Evolutionary conservation across 139 green algal species (phyloP), one percentile per base, ranked within the genome.

Genomic region (Chlorella sp.): DNA sequence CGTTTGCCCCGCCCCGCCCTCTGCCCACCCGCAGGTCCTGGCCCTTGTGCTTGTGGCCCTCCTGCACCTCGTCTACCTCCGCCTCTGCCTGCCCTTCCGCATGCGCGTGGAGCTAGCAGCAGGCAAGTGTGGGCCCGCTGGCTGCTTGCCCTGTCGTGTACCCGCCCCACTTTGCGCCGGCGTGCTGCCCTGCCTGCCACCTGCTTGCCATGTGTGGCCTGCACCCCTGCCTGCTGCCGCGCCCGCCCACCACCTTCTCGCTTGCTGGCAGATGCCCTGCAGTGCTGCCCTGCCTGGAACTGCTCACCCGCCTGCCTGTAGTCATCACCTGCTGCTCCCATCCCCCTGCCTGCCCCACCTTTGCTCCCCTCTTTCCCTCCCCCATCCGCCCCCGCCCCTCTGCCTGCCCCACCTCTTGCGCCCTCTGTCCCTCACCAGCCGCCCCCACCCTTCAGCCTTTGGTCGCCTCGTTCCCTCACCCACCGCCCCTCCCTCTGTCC

Each of bases 31-130:
- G 64, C 90, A 92, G 90, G 57, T 93, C 18, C 68, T 94, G 37
- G 85, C 80, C 16, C 83, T 94, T 48, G 76, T 93, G 82, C 37
- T 90, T 19, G 79, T 94, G 42, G 88, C 83, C 37, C 34, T 94
- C 28, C 24, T 91, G 14, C 84, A 93, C 68, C 53, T 94, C 48
- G 16, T 90, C 15, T 94, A 93, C 81, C 85, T 94, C 78, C 87
- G 92, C 39, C 36, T 94, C 21, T 89, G 90, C 64, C 76, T 88
- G 89, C 92, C 92, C 64, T 82, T 91, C 83, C 53, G 84, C 24
- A 80, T 93, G 61, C 60, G 92, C 1, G 39, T 87, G 2, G 92
- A 94, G 66, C 92, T 94, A 19, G 79, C 73, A 3, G 87, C 85
- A 37, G 82, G 82, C 76, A 61, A n/a, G 82, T 15, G 78, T 24